Evolutionary conservation across 371 early-diverging fungal genomes (phyloP).

Genomic region (Phascolomyces articulosus): DNA sequence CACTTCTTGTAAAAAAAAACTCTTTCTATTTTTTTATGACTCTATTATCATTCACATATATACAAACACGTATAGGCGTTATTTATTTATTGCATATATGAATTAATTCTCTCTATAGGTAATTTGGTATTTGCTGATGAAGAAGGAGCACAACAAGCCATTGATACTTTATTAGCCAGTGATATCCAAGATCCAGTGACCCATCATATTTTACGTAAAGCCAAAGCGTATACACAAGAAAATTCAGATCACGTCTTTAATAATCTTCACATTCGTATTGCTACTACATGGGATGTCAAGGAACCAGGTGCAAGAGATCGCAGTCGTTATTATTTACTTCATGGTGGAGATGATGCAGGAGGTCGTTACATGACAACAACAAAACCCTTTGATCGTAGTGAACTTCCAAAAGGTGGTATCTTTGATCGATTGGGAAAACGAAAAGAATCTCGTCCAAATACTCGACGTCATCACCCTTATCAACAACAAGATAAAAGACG

Average conservation of each 20-base stretch:
- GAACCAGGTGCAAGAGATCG: constrained; percentile 47
- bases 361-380: too few relatives aligned
- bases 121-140: constrained; percentile 33
- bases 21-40: constrained; percentile 3
- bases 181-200: constrained; percentile 11
- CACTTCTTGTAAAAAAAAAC: constrained; percentile 53
- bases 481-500: constrained; percentile 1
- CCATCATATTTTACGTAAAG: constrained; percentile 33
- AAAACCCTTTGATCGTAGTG: not conserved
- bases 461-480: not conserved
- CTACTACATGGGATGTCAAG: constrained; percentile 56
- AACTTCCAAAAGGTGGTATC: not conserved
- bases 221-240: constrained; percentile 21
- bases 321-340: constrained; percentile 56
- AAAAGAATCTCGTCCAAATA: constrained; percentile 4
- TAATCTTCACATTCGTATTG: constrained; percentile 40
- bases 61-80: too few relatives aligned
- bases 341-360: constrained; percentile 42
- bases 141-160: constrained; percentile 38
- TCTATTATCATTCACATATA: too few relatives aligned
- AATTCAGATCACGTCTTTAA: constrained; percentile 9
- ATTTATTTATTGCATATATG: constrained; percentile 39
- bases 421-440: constrained; percentile 17
- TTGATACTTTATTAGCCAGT: constrained; percentile 32
- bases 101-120: constrained; percentile 24